Conservation (phyloP, 306 rosid genomes). For the Astragalus glycyphyllos region DNA sequence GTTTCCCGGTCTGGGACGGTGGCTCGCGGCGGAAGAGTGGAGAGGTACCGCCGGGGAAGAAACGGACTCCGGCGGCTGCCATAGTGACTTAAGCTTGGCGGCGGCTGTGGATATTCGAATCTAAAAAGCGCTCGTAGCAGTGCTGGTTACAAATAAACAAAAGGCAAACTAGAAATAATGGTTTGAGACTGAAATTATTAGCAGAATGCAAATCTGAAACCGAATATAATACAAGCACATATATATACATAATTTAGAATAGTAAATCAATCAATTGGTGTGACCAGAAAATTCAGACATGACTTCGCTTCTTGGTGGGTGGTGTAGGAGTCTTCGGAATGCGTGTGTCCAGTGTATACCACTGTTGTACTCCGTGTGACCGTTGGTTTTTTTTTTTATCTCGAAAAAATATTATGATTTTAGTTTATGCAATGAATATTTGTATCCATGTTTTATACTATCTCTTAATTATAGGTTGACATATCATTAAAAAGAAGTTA, state of each 20-base stretch:
- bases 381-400: too few species aligned
- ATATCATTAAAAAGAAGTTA: too few species aligned
- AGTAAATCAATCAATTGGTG: neutral
- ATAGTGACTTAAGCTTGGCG: constrained; percentile 24
- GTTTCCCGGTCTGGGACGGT: constrained; percentile 9
- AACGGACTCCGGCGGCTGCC: constrained; percentile 51
- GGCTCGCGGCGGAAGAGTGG: constrained; percentile 28
- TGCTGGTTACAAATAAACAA: neutral
- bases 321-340: neutral
- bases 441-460: too few species aligned
- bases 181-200: neutral
- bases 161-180: neutral
- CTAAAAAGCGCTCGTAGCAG: neutral
- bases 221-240: too few species aligned
- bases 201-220: neutral
- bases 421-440: too few species aligned
- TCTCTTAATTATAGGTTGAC: too few species aligned
- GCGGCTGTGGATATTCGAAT: constrained; percentile 6
- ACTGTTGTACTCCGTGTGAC: neutral
- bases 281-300: neutral
- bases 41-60: constrained; percentile 32
- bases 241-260: neutral
- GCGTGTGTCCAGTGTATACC: constrained; percentile 14
- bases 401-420: too few species aligned
- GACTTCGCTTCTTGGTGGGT: neutral